Evolutionary conservation across 768 basidiomycete species (phyloP).

Genomic region (Trametes elegans): DNA sequence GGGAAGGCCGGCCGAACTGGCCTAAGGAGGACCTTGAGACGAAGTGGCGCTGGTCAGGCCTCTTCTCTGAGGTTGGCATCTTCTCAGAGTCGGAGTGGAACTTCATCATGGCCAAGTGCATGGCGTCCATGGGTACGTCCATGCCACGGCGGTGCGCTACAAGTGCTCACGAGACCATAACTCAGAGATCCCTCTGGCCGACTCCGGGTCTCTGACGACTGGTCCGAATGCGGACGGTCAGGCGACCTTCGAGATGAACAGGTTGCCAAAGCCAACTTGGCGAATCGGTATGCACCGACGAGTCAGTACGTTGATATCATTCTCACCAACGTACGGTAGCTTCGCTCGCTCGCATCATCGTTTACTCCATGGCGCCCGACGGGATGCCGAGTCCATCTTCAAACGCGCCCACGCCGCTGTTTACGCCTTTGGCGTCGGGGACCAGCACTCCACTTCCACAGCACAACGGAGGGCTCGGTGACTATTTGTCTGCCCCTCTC

Average conservation of each 20-base stretch:
- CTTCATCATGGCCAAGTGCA: constrained; percentile 84
- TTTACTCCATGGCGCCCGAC: constrained; percentile 84
- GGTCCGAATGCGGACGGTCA: constrained; percentile 73
- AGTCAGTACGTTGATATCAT: not conserved
- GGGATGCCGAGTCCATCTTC: constrained; percentile 56
- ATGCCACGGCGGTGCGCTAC: not conserved
- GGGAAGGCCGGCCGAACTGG: constrained; percentile 60
- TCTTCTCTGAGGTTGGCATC: constrained; percentile 67
- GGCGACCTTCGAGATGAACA: constrained; percentile 69
- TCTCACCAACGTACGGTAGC: constrained; percentile 37
- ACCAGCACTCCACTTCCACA: constrained; percentile 54
- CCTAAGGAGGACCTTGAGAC: constrained; percentile 40
- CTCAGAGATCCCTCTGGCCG: constrained; percentile 68
- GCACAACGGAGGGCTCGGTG: constrained; percentile 42
- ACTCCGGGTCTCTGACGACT: constrained; percentile 71
- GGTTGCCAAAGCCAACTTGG: constrained; percentile 72
- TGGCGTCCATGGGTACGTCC: constrained; percentile 76
- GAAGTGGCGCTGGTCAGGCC: constrained; percentile 48
- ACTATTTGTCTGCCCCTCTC: constrained; percentile 60
- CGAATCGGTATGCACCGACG: constrained; percentile 54
- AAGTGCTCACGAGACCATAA: not conserved
- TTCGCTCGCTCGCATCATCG: constrained; percentile 80
- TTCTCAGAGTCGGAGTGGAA: constrained; percentile 83
- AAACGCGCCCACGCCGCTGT: constrained; percentile 65
- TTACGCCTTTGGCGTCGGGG: constrained; percentile 68